Evolutionary conservation across 805 yeast species (phyloP).

Genomic region (Zygosaccharomyces bailii): DNA sequence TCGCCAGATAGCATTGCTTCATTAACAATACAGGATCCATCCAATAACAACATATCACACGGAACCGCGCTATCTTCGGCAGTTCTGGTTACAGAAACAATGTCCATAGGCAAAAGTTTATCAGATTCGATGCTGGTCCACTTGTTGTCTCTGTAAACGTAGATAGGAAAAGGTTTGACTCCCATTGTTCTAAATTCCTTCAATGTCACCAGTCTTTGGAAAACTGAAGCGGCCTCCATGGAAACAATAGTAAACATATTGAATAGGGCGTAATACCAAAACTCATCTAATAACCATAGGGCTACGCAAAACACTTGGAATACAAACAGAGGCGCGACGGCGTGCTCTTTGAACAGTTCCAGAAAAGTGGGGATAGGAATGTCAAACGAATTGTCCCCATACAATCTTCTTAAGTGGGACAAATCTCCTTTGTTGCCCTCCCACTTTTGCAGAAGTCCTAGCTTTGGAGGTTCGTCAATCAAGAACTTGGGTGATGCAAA

Average conservation of each 20-base stretch:
- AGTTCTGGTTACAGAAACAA: slow-evolving; percentile 83
- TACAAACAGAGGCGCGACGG: slow-evolving; percentile 96
- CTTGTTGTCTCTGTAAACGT: slow-evolving; percentile 61
- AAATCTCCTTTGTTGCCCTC: slow-evolving; percentile 57
- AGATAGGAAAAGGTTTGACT: slow-evolving; percentile 80
- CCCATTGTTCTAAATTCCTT: slow-evolving; percentile 96
- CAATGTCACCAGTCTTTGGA: slow-evolving; percentile 93
- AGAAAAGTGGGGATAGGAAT: slow-evolving; percentile 90
- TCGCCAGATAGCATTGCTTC: slow-evolving; percentile 99
- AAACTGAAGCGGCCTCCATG: slow-evolving; percentile 91
- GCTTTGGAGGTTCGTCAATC: slow-evolving; percentile 54
- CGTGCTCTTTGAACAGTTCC: slow-evolving; percentile 94
- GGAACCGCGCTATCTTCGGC: slow-evolving; percentile 90
- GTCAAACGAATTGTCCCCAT: slow-evolving; percentile 86
- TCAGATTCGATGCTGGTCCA: slow-evolving; percentile 73
- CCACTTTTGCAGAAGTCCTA: slow-evolving; percentile 53
- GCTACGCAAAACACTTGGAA: slow-evolving; percentile 96
- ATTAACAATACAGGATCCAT: slow-evolving; percentile 92
- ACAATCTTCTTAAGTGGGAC: slow-evolving; percentile 49
- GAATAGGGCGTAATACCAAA: slow-evolving; percentile 93
- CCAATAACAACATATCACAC: slow-evolving; percentile 81
- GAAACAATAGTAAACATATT: slow-evolving; percentile 87
- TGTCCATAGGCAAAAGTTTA: slow-evolving; percentile 84
- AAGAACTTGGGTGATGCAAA: slow-evolving; percentile 80
- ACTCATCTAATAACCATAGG: slow-evolving; percentile 92